Evolutionary conservation across 139 green algal species (phyloP).

Genomic region (Asterochloris erici): DNA sequence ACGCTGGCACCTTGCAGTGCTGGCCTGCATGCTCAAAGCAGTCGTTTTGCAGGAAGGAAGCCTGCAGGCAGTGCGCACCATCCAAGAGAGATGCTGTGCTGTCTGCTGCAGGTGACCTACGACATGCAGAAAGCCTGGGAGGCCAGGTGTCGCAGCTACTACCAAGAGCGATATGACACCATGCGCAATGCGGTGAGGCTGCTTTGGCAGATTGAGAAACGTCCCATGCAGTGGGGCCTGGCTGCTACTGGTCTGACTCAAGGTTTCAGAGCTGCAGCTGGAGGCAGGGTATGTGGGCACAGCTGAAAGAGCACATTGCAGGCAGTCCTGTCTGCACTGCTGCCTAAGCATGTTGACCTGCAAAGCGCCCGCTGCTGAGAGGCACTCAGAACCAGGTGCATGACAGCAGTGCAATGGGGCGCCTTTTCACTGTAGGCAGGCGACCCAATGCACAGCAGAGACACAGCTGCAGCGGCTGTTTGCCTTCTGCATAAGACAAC

Average conservation of each 20-base stretch:
- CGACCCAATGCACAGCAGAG: too few species aligned
- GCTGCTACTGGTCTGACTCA: neutral
- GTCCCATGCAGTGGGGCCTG: too few species aligned
- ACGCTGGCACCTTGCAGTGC: neutral
- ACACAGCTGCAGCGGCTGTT: too few species aligned
- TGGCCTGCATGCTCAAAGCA: neutral
- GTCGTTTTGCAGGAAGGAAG: neutral
- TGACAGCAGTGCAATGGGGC: too few species aligned
- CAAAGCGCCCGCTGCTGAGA: too few species aligned
- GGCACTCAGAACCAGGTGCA: too few species aligned
- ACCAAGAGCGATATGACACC: slow-evolving; percentile 64
- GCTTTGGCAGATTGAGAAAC: neutral
- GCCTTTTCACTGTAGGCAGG: too few species aligned
- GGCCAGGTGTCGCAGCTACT: slow-evolving; percentile 53
- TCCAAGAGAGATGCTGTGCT: neutral
- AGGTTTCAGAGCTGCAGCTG: neutral
- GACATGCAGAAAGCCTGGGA: slow-evolving; percentile 66
- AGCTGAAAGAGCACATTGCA: neutral
- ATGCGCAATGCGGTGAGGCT: slow-evolving; percentile 51
- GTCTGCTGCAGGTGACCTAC: slow-evolving; percentile 22
- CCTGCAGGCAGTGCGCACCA: neutral
- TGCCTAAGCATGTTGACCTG: neutral
- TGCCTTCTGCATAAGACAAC: too few species aligned
- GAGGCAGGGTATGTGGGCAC: neutral
- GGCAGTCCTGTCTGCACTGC: neutral